Conservation (phyloP, 2,329 filamentous ascomycete genomes). For the Arthrinium phaeospermum region DNA sequence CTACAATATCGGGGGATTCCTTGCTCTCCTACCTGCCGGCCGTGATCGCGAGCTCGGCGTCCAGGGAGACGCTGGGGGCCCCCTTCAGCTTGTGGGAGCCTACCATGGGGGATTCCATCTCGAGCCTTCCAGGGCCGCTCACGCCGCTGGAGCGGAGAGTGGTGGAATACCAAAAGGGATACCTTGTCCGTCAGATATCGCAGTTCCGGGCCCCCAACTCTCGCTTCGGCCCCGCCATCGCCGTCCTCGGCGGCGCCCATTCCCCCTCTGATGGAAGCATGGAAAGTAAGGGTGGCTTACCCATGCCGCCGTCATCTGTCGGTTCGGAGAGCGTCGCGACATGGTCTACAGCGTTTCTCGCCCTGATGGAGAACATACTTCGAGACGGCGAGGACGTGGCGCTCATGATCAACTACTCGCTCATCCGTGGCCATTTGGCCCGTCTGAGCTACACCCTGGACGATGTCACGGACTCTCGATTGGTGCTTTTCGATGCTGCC, state of each 20-base stretch:
- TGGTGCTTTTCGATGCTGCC: constrained; percentile 61
- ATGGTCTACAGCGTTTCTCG: constrained; percentile 64
- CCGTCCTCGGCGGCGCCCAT: constrained; percentile 38
- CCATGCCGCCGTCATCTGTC: constrained; percentile 15
- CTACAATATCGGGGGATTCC: not conserved
- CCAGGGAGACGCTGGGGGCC: constrained; percentile 36
- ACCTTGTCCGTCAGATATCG: constrained; percentile 51
- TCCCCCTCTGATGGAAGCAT: not conserved
- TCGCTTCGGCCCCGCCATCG: constrained; percentile 54
- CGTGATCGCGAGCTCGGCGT: constrained; percentile 45
- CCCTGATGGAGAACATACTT: constrained; percentile 60
- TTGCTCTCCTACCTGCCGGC: constrained; percentile 46
- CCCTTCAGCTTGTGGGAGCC: constrained; percentile 52
- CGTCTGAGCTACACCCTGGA: constrained; percentile 57
- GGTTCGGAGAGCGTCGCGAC: constrained; percentile 40
- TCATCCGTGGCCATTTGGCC: constrained; percentile 58
- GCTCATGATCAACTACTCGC: constrained; percentile 61
- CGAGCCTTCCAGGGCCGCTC: constrained; percentile 41
- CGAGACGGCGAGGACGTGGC: constrained; percentile 66
- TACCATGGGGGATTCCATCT: constrained; percentile 45
- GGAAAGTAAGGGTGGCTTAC: constrained; percentile 19
- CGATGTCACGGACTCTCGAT: constrained; percentile 53
- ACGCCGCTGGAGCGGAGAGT: constrained; percentile 40
- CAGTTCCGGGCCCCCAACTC: constrained; percentile 50
- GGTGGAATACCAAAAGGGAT: constrained; percentile 55